Percentiles rank a stretch among this genome's conserved stretches.
Evolutionary conservation across 768 basidiomycete genomes (phyloP).

Genomic region (Auricularia cornea): DNA sequence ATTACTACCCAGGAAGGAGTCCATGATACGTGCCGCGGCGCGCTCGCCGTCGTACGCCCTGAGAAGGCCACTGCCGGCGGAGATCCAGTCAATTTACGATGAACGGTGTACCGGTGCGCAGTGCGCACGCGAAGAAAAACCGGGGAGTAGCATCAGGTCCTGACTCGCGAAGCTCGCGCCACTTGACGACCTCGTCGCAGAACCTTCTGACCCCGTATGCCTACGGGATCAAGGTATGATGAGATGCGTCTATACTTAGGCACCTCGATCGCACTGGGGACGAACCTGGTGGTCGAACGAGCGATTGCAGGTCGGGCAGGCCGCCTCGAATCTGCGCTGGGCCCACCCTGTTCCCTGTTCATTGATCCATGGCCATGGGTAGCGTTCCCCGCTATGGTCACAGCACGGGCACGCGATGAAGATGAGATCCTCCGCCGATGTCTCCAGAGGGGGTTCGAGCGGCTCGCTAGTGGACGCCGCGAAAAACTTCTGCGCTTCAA

Average conservation of each 20-base stretch:
- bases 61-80: too few relatives aligned
- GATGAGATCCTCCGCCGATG: neutral
- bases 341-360: neutral
- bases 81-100: too few relatives aligned
- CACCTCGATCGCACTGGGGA: neutral
- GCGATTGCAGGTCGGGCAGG: neutral
- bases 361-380: neutral
- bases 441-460: neutral
- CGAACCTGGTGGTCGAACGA: neutral
- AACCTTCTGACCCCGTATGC: neutral
- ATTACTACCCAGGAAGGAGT: too few relatives aligned
- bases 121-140: neutral
- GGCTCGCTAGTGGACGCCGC: neutral
- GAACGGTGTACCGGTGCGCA: too few relatives aligned
- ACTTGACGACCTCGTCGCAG: neutral
- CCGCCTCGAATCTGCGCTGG: neutral
- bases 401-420: neutral
- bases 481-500: neutral
- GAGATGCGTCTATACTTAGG: neutral
- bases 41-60: too few relatives aligned
- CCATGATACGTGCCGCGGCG: too few relatives aligned
- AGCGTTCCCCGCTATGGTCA: neutral
- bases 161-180: neutral
- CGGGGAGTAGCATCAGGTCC: neutral
- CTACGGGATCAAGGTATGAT: too few relatives aligned